Conservation (phyloP, 176 grass and related monocot genomes). For the Lolium rigidum region DNA sequence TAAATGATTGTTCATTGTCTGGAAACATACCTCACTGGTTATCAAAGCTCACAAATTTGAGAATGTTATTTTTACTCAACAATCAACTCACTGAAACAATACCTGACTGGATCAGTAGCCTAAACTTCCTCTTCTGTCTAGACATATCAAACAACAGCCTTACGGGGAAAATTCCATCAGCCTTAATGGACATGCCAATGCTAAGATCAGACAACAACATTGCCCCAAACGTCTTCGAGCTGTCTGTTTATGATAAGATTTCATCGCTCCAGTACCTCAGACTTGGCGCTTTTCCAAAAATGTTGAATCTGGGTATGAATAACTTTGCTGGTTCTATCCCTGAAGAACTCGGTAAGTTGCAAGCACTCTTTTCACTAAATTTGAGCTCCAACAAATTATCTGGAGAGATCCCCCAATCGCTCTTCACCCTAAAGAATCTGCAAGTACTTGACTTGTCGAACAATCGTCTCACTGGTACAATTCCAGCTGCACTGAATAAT, state of each 20-base stretch:
- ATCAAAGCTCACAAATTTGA: conserved; percentile 28
- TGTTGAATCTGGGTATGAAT: conserved; percentile 9
- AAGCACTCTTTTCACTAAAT: background rate
- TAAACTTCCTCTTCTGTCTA: no score
- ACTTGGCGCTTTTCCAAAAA: background rate
- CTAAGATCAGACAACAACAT: conserved; percentile 25
- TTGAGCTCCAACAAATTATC: conserved; percentile 21
- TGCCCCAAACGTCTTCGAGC: background rate
- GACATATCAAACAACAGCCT: conserved; percentile 7
- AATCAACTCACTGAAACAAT: conserved; percentile 40
- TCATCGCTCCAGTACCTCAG: background rate
- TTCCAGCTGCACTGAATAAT: background rate
- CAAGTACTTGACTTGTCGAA: conserved; percentile 12
- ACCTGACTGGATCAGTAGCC: background rate
- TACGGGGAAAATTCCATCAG: conserved; percentile 32
- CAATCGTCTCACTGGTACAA: conserved; percentile 24
- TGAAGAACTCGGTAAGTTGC: background rate
- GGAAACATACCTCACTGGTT: conserved; percentile 40
- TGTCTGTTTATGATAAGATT: background rate
- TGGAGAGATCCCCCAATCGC: background rate
- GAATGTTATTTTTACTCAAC: conserved; percentile 4
- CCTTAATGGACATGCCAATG: conserved; percentile 46
- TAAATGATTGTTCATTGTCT: conserved; percentile 7
- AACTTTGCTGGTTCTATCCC: conserved; percentile 22
- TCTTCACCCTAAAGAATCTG: conserved; percentile 15